Percentiles rank a stretch among this genome's conserved stretches.
These are phyloP conservation scores for Coccomyxa sp. DNA, from an alignment of 139 green algal species.

Conservation along the genomic window DNA sequence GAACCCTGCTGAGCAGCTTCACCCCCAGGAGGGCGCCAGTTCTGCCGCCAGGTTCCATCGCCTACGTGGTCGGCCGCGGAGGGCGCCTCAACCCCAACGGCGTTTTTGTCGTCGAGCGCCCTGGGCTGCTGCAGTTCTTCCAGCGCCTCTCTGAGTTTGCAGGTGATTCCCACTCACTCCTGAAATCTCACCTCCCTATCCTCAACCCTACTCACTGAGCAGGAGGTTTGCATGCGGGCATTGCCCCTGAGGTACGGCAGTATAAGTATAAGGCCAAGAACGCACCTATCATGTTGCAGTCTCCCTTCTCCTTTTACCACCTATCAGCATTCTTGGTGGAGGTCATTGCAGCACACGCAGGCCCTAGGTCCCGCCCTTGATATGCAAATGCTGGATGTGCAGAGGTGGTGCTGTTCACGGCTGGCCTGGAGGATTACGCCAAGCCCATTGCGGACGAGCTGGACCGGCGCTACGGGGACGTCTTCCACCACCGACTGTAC, in stretches of 20 bases:
- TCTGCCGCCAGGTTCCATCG: slow-evolving; percentile 49
- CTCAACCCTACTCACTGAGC: no score
- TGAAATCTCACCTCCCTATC: no score
- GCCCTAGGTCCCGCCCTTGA: no score
- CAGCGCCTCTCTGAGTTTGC: slow-evolving; percentile 18
- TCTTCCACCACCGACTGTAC: slow-evolving; percentile 31
- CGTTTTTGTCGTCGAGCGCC: slow-evolving; percentile 84
- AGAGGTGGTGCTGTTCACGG: slow-evolving; percentile 89
- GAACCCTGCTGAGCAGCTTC: slow-evolving; percentile 78
- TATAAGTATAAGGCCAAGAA: no score
- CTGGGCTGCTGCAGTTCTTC: slow-evolving; percentile 75
- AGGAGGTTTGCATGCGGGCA: neutral
- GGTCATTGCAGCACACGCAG: no score
- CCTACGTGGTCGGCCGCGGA: slow-evolving; percentile 67
- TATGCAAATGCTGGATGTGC: slow-evolving; percentile 6
- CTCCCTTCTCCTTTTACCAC: no score
- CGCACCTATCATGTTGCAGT: no score
- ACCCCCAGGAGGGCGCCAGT: slow-evolving; percentile 60
- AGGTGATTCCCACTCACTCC: slow-evolving; percentile 11
- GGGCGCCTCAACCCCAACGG: slow-evolving; percentile 68
- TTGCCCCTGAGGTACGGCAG: no score
- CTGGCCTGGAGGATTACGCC: slow-evolving; percentile 85
- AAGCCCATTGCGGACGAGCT: slow-evolving; percentile 73
- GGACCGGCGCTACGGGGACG: slow-evolving; percentile 29
- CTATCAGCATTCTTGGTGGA: no score